Percentiles rank a stretch among this genome's conserved stretches.
phyloP scores from a whole-genome alignment of 2,329 filamentous ascomycete species.

The Aspergillus carbonarius region DNA sequence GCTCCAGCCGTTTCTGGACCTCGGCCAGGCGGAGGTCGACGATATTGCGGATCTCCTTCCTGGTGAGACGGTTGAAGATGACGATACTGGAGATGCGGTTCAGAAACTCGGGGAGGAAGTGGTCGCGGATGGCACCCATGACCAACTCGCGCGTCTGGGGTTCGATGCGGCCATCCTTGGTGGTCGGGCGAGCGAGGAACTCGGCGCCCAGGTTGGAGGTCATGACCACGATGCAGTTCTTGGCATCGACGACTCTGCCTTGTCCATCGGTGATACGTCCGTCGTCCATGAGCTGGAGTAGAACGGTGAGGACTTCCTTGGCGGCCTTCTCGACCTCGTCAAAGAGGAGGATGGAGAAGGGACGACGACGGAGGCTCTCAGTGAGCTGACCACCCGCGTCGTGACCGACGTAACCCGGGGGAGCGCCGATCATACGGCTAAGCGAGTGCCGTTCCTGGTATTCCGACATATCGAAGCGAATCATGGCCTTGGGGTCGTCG shows the following conservation, averaged over 20 bases:
- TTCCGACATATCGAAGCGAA: slow-evolving; percentile 99
- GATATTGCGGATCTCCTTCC: slow-evolving; percentile 87
- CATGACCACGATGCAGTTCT: slow-evolving; percentile 99
- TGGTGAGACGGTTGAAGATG: slow-evolving; percentile 96
- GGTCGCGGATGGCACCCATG: slow-evolving; percentile 85
- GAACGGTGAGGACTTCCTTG: slow-evolving; percentile 93
- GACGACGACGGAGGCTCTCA: slow-evolving; percentile 86
- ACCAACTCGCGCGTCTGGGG: slow-evolving; percentile 82
- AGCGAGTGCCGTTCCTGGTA: slow-evolving; percentile 97
- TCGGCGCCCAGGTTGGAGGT: slow-evolving; percentile 96
- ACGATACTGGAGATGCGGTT: slow-evolving; percentile 96
- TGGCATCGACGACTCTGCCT: slow-evolving; percentile 89
- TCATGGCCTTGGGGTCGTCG: slow-evolving; percentile 96
- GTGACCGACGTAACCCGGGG: slow-evolving; percentile 94
- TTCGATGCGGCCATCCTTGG: slow-evolving; percentile 81
- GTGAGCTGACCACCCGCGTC: slow-evolving; percentile 95
- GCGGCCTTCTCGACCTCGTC: slow-evolving; percentile 98
- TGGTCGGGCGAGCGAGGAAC: slow-evolving; percentile 77
- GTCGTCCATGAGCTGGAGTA: slow-evolving; percentile 99
- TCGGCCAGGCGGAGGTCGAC: slow-evolving; percentile 85
- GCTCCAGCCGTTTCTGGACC: slow-evolving; percentile 84
- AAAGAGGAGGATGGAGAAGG: slow-evolving; percentile 96
- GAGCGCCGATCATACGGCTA: slow-evolving; percentile 95
- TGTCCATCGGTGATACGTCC: slow-evolving; percentile 98
- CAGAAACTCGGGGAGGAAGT: slow-evolving; percentile 97